Conservation (phyloP, 2,329 filamentous ascomycete species). For the Phialophora chinensis region DNA sequence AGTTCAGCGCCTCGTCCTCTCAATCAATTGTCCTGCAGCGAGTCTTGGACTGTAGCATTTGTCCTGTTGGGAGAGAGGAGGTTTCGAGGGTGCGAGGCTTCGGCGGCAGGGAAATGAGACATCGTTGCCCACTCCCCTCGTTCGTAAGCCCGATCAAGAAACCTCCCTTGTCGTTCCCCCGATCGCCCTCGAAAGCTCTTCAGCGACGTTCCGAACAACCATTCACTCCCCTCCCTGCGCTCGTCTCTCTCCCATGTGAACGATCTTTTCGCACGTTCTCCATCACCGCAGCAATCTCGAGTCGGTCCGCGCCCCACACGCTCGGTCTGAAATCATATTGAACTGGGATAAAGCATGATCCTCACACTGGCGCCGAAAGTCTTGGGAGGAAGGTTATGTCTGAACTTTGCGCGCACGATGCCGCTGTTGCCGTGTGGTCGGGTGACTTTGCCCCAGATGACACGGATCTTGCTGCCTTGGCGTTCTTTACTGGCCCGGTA, state of each 20-base stretch:
- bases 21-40: background rate
- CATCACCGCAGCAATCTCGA: background rate
- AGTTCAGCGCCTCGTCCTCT: background rate
- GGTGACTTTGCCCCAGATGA: constrained; percentile 99
- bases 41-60: background rate
- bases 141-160: background rate
- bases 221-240: background rate
- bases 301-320: background rate
- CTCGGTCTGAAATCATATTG: constrained; percentile 67
- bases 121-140: background rate
- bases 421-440: constrained; percentile 97
- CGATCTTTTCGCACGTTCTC: background rate
- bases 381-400: constrained; percentile 92
- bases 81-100: background rate
- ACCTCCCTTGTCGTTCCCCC: background rate
- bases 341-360: constrained; percentile 97
- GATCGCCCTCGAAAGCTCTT: background rate
- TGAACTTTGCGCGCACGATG: constrained; percentile 97
- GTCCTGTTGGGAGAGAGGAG: background rate
- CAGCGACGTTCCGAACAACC: background rate
- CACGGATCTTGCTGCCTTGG: constrained; percentile 96
- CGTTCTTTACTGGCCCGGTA: constrained; percentile 95
- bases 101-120: too few relatives aligned
- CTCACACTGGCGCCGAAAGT: constrained; percentile 95
- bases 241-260: background rate